Evolutionary conservation across 306 rosid species (phyloP).

Genomic region (Neltuma alba): DNA sequence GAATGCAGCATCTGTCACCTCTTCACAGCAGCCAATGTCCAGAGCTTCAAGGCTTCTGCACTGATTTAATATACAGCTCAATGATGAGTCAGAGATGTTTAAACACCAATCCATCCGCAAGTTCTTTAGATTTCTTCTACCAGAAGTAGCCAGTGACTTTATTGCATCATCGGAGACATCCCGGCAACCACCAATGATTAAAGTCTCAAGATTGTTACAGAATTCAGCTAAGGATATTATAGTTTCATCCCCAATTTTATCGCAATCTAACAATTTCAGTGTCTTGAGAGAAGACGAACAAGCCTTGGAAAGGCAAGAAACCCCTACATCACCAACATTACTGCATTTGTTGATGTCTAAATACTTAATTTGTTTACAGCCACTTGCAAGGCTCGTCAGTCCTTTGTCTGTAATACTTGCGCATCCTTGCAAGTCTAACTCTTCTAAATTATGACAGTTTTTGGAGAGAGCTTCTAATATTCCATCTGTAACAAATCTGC

Average conservation of each 20-base stretch:
- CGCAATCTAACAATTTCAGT: conserved; percentile 85
- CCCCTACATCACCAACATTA: not conserved
- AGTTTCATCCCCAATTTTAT: conserved; percentile 68
- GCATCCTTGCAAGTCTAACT: conserved; percentile 84
- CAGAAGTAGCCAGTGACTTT: conserved; percentile 60
- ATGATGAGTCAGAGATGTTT: conserved; percentile 70
- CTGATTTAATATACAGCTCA: conserved; percentile 64
- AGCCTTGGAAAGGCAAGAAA: conserved; percentile 64
- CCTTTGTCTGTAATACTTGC: conserved; percentile 20
- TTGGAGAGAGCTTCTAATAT: conserved; percentile 61
- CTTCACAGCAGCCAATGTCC: conserved; percentile 90
- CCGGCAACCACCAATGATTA: conserved; percentile 85
- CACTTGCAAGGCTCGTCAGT: not conserved
- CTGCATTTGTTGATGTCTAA: not conserved
- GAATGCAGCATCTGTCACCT: conserved; percentile 88
- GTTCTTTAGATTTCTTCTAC: conserved; percentile 67
- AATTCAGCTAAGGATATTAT: conserved; percentile 62
- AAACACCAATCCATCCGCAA: conserved; percentile 96
- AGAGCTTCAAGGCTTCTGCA: conserved; percentile 81
- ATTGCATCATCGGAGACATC: conserved; percentile 69
- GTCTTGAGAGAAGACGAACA: conserved; percentile 73
- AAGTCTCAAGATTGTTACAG: conserved; percentile 77
- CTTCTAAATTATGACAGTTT: conserved; percentile 67
- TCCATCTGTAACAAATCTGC: conserved; percentile 68
- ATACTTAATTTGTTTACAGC: not conserved